These are phyloP conservation scores for Salix purpurea DNA, from an alignment of 345 rosid species.

Conservation along the genomic window DNA sequence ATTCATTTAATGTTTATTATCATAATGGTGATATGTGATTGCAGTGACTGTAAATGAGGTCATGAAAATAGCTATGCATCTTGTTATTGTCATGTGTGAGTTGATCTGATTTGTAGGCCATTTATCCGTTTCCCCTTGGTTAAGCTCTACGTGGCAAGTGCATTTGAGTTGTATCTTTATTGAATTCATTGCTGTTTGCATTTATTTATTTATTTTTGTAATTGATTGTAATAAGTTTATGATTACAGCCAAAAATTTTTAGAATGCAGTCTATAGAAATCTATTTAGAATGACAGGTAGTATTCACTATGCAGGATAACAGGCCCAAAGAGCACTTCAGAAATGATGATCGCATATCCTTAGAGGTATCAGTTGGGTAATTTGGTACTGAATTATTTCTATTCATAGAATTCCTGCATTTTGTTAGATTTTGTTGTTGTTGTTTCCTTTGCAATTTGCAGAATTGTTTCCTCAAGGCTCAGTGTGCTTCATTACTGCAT, in stretches of 20 bases:
- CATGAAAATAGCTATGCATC: neutral
- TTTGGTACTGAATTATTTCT: neutral
- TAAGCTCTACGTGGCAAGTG: neutral
- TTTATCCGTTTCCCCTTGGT: neutral
- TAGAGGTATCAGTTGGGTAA: constrained; percentile 48
- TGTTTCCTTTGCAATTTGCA: neutral
- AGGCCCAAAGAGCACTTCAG: constrained; percentile 48
- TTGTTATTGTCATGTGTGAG: neutral
- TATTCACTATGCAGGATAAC: constrained; percentile 45
- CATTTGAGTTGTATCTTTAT: neutral
- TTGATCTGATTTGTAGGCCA: neutral
- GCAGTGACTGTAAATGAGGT: neutral
- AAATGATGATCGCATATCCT: constrained; percentile 41
- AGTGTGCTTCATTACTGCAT: neutral
- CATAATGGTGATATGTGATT: neutral
- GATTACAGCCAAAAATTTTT: neutral
- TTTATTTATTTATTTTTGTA: neutral
- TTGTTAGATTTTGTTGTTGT: neutral
- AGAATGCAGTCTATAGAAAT: neutral
- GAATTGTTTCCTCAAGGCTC: neutral
- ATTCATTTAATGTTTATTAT: neutral
- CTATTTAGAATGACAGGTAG: neutral
- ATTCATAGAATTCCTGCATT: neutral
- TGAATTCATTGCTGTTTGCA: neutral
- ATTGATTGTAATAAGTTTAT: neutral